Percentiles rank a stretch among this genome's conserved stretches.
These are phyloP conservation scores for Hebeloma cylindrosporum DNA, from an alignment of 768 basidiomycete genomes.

Conservation along the genomic window DNA sequence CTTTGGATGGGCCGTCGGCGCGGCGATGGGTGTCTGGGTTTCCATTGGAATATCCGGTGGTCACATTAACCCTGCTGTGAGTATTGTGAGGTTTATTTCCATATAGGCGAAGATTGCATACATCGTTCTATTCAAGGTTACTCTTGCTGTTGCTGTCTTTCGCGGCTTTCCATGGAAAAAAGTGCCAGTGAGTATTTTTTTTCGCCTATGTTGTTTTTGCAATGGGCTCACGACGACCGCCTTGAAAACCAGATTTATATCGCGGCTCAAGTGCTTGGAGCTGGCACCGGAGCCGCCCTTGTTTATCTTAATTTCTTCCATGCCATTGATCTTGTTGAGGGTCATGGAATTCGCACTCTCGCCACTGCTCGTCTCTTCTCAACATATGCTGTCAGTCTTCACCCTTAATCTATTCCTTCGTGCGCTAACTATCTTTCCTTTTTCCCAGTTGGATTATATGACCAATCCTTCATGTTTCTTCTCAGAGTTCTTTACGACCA, in stretches of 20 bases:
- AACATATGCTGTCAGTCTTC: constrained; percentile 55
- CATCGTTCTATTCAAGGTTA: constrained; percentile 45
- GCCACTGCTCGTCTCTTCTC: constrained; percentile 57
- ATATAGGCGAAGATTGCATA: background rate
- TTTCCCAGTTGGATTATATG: constrained; percentile 41
- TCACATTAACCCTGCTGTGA: constrained; percentile 72
- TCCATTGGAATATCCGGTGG: constrained; percentile 68
- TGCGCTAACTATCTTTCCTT: constrained; percentile 2
- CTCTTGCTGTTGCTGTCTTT: constrained; percentile 64
- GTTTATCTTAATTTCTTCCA: constrained; percentile 67
- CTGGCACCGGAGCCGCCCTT: constrained; percentile 52
- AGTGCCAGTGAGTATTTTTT: constrained; percentile 49
- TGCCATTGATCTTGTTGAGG: constrained; percentile 66
- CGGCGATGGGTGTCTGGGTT: constrained; percentile 69
- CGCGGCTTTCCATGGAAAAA: constrained; percentile 81
- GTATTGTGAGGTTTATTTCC: constrained; percentile 15
- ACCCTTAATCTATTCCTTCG: background rate
- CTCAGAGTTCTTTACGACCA: constrained; percentile 54
- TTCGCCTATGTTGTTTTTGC: background rate
- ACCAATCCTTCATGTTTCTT: constrained; percentile 42
- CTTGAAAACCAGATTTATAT: constrained; percentile 28
- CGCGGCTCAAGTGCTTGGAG: constrained; percentile 60
- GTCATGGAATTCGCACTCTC: constrained; percentile 53
- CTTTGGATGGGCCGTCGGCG: constrained; percentile 59
- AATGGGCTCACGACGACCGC: background rate